Percentiles rank a stretch among this genome's conserved stretches.
These are phyloP conservation scores for Quercus tomentella DNA, from an alignment of 331 rosid genomes.

Conservation along the genomic window DNA sequence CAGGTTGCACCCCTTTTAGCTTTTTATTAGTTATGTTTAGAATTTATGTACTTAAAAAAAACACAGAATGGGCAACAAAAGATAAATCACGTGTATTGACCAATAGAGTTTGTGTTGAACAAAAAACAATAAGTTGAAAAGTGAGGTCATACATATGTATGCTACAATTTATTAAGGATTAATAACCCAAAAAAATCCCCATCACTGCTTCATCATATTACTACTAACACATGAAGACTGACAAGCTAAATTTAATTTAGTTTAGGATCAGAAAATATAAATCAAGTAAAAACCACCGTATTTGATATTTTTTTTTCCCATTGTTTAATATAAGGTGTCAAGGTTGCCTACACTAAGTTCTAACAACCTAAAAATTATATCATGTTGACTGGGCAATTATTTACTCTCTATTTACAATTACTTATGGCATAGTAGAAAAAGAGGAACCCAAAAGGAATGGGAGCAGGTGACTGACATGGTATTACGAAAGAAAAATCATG, in stretches of 20 bases:
- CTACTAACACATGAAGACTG: background rate
- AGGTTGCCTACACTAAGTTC: background rate
- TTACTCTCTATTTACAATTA: background rate
- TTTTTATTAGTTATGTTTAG: too few species aligned
- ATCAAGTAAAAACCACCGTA: background rate
- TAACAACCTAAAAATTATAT: background rate
- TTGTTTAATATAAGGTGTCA: background rate
- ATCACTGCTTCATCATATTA: background rate
- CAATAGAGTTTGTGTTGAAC: background rate
- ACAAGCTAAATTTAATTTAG: background rate
- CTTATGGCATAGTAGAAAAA: background rate
- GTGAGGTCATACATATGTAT: background rate
- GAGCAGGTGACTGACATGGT: background rate
- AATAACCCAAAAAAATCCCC: background rate
- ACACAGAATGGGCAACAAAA: background rate
- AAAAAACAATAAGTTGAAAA: background rate
- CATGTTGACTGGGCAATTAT: background rate
- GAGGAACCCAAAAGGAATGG: background rate
- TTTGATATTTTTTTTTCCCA: background rate
- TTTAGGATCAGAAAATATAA: background rate
- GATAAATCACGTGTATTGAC: too few species aligned
- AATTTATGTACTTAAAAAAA: background rate
- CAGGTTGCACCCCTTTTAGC: too few species aligned
- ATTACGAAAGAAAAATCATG: background rate
- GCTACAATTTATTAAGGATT: background rate